These are phyloP conservation scores for Erythrophleum fordii DNA, from an alignment of 306 rosid species.

Conservation along the genomic window DNA sequence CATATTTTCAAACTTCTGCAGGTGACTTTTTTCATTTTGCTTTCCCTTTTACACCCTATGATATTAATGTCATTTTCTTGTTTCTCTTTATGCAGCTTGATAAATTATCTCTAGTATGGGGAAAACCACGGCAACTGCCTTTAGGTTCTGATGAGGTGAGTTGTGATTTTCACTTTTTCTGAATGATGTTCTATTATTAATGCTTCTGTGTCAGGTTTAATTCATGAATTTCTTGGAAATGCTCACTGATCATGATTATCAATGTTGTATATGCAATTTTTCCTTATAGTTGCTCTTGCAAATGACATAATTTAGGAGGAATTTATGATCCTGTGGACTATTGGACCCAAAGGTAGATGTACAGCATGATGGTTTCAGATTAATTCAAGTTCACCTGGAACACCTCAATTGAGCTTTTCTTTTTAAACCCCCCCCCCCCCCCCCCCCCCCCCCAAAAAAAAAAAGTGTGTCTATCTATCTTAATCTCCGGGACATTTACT, in stretches of 20 bases:
- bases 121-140: constrained; percentile 88
- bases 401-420: too few relatives aligned
- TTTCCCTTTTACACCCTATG: constrained; percentile 23
- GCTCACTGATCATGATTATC: constrained; percentile 30
- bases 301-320: constrained; percentile 31
- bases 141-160: constrained; percentile 79
- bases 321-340: too few relatives aligned
- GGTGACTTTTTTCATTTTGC: neutral
- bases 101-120: constrained; percentile 76
- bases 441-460: too few relatives aligned
- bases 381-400: too few relatives aligned
- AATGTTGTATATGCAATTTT: constrained; percentile 13
- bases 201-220: constrained; percentile 21
- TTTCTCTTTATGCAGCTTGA: constrained; percentile 67
- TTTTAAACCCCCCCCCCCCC: too few relatives aligned
- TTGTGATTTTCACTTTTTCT: constrained; percentile 28
- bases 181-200: constrained; percentile 7
- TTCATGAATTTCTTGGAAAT: constrained; percentile 20
- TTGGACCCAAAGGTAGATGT: too few relatives aligned
- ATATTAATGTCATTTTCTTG: constrained; percentile 22
- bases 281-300: constrained; percentile 21
- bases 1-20: neutral
- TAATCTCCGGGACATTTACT: too few relatives aligned
- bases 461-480: too few relatives aligned
- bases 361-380: too few relatives aligned